A percentile compares a stretch with the other conserved stretches of the same genome.
Conservation (phyloP, 805 yeast species). For the Sugiyamaella qingdaonensis region DNA sequence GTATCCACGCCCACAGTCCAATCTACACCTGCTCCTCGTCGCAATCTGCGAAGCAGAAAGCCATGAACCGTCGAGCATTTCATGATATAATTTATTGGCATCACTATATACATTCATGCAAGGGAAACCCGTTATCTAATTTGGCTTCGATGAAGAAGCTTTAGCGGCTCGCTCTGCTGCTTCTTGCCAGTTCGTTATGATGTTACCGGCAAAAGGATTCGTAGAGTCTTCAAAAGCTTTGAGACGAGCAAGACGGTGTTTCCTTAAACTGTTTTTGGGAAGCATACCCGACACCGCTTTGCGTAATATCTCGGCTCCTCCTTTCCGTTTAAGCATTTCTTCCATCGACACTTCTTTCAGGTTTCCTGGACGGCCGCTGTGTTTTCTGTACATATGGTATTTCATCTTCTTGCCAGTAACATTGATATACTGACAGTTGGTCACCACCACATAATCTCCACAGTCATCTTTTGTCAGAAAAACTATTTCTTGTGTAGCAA, state of each 20-base stretch:
- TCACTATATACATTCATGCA: background rate
- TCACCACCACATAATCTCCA: conserved; percentile 96
- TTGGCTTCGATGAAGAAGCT: background rate
- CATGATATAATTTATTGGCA: background rate
- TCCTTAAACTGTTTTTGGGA: conserved; percentile 84
- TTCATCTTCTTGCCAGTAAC: conserved; percentile 82
- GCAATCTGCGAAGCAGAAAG: background rate
- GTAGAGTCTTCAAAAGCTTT: conserved; percentile 85
- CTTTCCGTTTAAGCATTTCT: conserved; percentile 67
- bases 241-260: conserved; percentile 73
- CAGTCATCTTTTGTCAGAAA: conserved; percentile 50
- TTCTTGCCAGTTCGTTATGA: conserved; percentile 83
- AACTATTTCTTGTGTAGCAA: background rate
- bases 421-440: conserved; percentile 78
- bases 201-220: conserved; percentile 79
- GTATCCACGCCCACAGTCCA: background rate
- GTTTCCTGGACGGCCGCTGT: conserved; percentile 85
- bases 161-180: conserved; percentile 10
- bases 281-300: conserved; percentile 95
- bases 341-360: conserved; percentile 80
- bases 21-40: conserved; percentile 2
- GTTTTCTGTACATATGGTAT: conserved; percentile 83
- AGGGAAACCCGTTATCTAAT: background rate
- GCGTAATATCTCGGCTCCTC: conserved; percentile 78
- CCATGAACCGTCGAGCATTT: background rate